These are phyloP conservation scores for Phytomonas serpens DNA, from an alignment of 208 protist genomes.

Conservation along the genomic window DNA sequence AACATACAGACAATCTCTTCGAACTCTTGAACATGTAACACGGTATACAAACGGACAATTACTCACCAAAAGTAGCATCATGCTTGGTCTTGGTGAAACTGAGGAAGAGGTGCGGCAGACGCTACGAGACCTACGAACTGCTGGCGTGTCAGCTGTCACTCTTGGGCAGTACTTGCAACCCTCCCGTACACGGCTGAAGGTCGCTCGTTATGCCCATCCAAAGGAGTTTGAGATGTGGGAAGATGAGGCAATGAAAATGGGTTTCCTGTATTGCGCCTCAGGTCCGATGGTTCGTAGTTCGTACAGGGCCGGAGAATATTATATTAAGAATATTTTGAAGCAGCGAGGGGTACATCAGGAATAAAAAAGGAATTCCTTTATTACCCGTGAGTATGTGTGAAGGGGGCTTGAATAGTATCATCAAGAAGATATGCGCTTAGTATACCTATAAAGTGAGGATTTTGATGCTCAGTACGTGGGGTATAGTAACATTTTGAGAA, in stretches of 20 bases:
- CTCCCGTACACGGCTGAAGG: constrained; percentile 94
- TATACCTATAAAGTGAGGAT: neutral
- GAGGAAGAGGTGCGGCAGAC: constrained; percentile 94
- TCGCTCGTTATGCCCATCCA: constrained; percentile 93
- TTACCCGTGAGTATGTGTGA: neutral
- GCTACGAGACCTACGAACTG: constrained; percentile 88
- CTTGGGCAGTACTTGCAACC: constrained; percentile 97
- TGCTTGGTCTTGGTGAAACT: constrained; percentile 96
- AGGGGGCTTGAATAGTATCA: neutral
- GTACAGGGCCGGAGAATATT: constrained; percentile 95
- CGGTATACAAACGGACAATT: constrained; percentile 72
- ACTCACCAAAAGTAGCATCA: constrained; percentile 97
- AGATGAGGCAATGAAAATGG: constrained; percentile 89
- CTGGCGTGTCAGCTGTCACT: constrained; percentile 91
- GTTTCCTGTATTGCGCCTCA: constrained; percentile 96
- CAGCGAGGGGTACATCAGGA: constrained; percentile 22
- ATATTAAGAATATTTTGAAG: constrained; percentile 92
- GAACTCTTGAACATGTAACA: constrained; percentile 89
- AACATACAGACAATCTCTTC: constrained; percentile 93
- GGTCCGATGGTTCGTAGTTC: constrained; percentile 94
- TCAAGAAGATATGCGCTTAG: neutral
- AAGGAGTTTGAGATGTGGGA: constrained; percentile 96
- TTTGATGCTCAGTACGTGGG: neutral
- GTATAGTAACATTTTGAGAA: neutral
- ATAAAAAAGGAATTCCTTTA: neutral